These are phyloP conservation scores for Conticribra guillardii DNA, from an alignment of 108 stramenopile species.

Conservation along the genomic window DNA sequence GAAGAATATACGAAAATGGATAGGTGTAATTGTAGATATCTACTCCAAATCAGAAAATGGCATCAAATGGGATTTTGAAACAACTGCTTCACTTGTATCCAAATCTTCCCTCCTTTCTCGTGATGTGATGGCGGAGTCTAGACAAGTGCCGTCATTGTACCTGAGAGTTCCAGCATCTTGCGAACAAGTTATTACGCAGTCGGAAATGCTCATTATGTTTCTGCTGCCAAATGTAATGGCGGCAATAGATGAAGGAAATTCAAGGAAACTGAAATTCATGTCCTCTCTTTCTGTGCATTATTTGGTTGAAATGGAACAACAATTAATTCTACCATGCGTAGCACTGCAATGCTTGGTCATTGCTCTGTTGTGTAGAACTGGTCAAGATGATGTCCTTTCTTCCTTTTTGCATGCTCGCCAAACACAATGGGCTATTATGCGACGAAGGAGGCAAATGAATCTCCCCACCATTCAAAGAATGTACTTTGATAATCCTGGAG, in stretches of 20 bases:
- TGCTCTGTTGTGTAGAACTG: conserved; percentile 21
- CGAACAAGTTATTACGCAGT: conserved; percentile 24
- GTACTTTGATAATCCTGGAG: conserved; percentile 31
- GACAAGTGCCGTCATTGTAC: neutral
- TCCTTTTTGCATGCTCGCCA: conserved; percentile 28
- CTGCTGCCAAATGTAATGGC: conserved; percentile 32
- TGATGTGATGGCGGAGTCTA: conserved; percentile 4
- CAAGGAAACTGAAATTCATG: conserved; percentile 18
- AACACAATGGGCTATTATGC: conserved; percentile 25
- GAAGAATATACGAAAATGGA: conserved; percentile 10
- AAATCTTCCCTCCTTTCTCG: conserved; percentile 9
- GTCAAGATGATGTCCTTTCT: conserved; percentile 7
- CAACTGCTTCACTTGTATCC: conserved; percentile 21
- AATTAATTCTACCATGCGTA: conserved; percentile 19
- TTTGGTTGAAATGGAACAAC: conserved; percentile 34
- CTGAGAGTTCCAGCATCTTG: conserved; percentile 13
- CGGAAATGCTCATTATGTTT: conserved; percentile 32
- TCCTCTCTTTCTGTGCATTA: conserved; percentile 25
- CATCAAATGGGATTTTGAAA: conserved; percentile 18
- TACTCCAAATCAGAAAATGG: conserved; percentile 31
- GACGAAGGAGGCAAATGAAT: conserved; percentile 32
- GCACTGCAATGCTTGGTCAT: conserved; percentile 37
- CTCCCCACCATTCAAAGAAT: conserved; percentile 15
- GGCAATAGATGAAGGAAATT: conserved; percentile 16
- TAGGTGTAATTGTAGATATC: conserved; percentile 24